Percentiles rank a stretch among this genome's conserved stretches.
Evolutionary conservation across 2,329 filamentous ascomycete species (phyloP).

Genomic region (Colletotrichum sp.): DNA sequence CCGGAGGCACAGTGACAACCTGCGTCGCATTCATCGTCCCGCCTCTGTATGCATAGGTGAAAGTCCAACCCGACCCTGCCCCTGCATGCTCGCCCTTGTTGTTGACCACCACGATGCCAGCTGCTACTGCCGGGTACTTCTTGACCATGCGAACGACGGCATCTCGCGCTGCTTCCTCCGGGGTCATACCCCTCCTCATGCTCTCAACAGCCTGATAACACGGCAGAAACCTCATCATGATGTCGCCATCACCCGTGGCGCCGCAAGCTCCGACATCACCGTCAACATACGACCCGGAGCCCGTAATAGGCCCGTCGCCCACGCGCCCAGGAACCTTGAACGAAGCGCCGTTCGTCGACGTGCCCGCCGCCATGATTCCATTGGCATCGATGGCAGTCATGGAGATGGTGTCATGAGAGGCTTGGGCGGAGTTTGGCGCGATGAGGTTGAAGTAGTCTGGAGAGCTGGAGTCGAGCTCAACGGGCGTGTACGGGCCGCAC

Average conservation of each 20-base stretch:
- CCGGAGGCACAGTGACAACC: constrained; percentile 45
- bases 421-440: constrained; percentile 24
- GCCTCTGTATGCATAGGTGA: constrained; percentile 57
- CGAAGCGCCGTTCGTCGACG: constrained; percentile 59
- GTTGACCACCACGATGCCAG: constrained; percentile 57
- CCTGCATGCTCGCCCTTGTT: constrained; percentile 53
- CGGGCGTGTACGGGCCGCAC: constrained; percentile 54
- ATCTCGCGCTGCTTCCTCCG: constrained; percentile 54
- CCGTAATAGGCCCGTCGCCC: constrained; percentile 60
- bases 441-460: constrained; percentile 23
- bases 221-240: constrained; percentile 63
- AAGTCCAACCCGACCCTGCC: constrained; percentile 59
- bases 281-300: constrained; percentile 61
- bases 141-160: constrained; percentile 53
- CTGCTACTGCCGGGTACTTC: constrained; percentile 50
- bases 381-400: constrained; percentile 49
- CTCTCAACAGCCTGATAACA: constrained; percentile 64
- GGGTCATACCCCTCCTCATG: constrained; percentile 52
- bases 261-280: constrained; percentile 59
- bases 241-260: constrained; percentile 61
- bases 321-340: constrained; percentile 62
- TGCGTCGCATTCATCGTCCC: constrained; percentile 49
- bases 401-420: constrained; percentile 59
- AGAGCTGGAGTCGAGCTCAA: constrained; percentile 25
- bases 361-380: constrained; percentile 58